These are phyloP conservation scores for Chalaropsis thielavioides DNA, from an alignment of 2,329 filamentous ascomycete species.

Conservation along the genomic window DNA sequence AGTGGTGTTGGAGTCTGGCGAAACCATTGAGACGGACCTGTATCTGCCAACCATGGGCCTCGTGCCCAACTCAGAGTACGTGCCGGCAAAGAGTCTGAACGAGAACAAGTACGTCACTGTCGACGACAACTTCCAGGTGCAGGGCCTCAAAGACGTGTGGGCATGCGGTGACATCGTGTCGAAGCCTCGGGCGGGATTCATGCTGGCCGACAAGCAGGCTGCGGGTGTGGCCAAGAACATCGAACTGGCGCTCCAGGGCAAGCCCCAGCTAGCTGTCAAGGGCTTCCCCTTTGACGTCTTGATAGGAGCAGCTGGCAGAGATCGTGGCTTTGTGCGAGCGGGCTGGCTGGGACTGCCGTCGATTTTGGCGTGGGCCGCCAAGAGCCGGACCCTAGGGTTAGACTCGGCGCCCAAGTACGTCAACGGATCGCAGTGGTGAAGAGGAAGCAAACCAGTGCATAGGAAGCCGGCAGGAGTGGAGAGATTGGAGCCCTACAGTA, in stretches of 20 bases:
- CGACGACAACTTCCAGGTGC: conserved; percentile 37
- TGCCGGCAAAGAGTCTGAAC: conserved; percentile 32
- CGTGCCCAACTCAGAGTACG: conserved; percentile 39
- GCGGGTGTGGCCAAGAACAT: conserved; percentile 40
- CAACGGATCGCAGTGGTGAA: conserved; percentile 35
- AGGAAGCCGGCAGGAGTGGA: not conserved
- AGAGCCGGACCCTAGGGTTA: conserved; percentile 36
- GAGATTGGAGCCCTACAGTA: not conserved
- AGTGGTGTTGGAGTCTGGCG: conserved; percentile 33
- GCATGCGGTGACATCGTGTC: conserved; percentile 40
- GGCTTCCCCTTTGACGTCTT: conserved; percentile 35
- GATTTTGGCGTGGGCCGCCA: conserved; percentile 35
- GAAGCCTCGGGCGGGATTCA: conserved; percentile 40
- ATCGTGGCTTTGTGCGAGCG: conserved; percentile 35
- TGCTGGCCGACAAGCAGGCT: conserved; percentile 45
- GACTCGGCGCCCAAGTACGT: conserved; percentile 33
- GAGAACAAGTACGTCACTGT: conserved; percentile 33
- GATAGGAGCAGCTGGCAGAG: conserved; percentile 35
- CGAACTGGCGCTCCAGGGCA: conserved; percentile 32
- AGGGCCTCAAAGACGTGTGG: conserved; percentile 34
- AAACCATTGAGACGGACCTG: conserved; percentile 37
- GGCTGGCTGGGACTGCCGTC: conserved; percentile 36
- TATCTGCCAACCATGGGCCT: conserved; percentile 43
- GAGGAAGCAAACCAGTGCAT: too few relatives aligned
- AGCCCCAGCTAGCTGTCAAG: conserved; percentile 32